Evolutionary conservation across 2,329 filamentous ascomycete species (phyloP).

Genomic region (Ceratocystis alfenasii): DNA sequence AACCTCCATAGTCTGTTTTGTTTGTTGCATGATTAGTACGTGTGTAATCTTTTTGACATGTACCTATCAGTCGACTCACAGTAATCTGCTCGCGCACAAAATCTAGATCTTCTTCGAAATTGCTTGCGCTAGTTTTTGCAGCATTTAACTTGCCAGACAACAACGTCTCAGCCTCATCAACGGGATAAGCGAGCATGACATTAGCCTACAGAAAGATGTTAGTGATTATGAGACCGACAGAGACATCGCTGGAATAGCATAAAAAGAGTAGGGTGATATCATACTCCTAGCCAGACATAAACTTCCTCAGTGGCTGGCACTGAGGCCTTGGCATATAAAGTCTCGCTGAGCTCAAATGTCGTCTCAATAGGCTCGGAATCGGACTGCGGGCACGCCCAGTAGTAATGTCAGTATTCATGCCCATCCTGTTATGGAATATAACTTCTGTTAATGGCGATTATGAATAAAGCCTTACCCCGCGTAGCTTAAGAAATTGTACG

Average conservation of each 20-base stretch:
- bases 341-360: conserved; percentile 94
- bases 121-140: conserved; percentile 66
- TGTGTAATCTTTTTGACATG: not conserved
- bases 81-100: conserved; percentile 95
- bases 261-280: conserved; percentile 26
- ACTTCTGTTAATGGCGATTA: too few relatives aligned
- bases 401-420: not conserved
- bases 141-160: conserved; percentile 64
- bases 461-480: conserved; percentile 43
- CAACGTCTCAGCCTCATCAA: conserved; percentile 72
- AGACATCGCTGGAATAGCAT: not conserved
- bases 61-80: conserved; percentile 38
- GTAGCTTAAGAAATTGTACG: conserved; percentile 68
- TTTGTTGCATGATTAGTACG: not conserved
- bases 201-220: conserved; percentile 53
- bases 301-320: conserved; percentile 80
- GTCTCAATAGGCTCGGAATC: conserved; percentile 66
- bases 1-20: conserved; percentile 74
- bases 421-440: not conserved
- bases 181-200: conserved; percentile 91
- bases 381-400: conserved; percentile 28
- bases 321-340: conserved; percentile 77
- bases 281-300: conserved; percentile 87
- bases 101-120: conserved; percentile 92
- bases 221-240: not conserved